phyloP scores from a whole-genome alignment of 148 eudicot genomes.

The Camellia japonica region DNA sequence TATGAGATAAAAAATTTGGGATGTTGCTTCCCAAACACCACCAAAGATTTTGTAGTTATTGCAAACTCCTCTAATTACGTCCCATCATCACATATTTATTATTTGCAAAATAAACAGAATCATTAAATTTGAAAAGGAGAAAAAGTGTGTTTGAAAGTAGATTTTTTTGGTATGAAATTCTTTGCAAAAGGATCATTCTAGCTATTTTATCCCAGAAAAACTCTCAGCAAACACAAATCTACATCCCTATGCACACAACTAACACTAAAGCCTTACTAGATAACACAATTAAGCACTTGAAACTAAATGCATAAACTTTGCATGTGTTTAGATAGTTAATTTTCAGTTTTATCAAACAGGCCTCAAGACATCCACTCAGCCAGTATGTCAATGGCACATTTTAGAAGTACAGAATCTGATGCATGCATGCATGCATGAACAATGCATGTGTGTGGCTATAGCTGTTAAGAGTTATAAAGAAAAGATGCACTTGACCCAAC shows the following conservation, averaged over 20 bases:
- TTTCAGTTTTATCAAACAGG: not conserved
- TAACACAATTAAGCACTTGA: too few species aligned
- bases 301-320: too few species aligned
- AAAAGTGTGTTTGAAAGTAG: not conserved
- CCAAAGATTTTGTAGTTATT: not conserved
- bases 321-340: not conserved
- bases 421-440: not conserved
- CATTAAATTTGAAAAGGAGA: not conserved
- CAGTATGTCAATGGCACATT: not conserved
- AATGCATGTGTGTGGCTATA: not conserved
- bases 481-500: not conserved
- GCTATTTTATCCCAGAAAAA: not conserved
- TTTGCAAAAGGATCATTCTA: not conserved
- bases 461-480: not conserved
- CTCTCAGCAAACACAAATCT: not conserved
- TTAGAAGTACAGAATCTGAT: not conserved
- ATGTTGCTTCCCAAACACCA: too few species aligned
- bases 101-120: not conserved
- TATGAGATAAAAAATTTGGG: too few species aligned
- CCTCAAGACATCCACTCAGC: not conserved
- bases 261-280: too few species aligned
- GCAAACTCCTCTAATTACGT: not conserved
- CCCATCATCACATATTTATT: not conserved
- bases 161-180: too few species aligned
- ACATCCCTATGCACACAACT: not conserved